Base-by-base conservation (phyloP, 2,329 filamentous ascomycete species). In the Orbilia oligospora region DNA sequence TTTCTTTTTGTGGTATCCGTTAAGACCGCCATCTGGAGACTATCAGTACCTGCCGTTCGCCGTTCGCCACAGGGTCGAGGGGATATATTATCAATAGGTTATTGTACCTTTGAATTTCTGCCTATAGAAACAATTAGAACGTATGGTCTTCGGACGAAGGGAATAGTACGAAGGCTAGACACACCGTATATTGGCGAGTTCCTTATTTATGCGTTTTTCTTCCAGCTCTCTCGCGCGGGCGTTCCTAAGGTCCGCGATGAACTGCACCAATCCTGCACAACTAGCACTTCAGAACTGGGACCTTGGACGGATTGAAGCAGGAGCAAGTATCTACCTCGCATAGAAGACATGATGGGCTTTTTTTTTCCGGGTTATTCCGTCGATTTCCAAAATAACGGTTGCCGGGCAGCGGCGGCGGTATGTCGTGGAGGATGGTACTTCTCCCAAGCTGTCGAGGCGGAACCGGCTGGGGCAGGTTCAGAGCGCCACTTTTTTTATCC, bases 1-100 rank as follows among this genome's bases (percentile, higher is more conserved):
- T 92, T 99, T 99, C 89, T 99, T 99, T 88, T 97, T 97, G 87
- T 97, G 94, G 84, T 99, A 99, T 81, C 96, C 97, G 84, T 92
- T 97, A 75, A 99, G 87, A 83, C 89, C 96, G 81, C 94, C 94
- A 84, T 96, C 93, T 90, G 80, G 76, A 71, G 5, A 46, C 5
- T n/a, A 58, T 76, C 58, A 76, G 66, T 33, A 53, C 30, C 41
- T 46, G 44, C 22, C 64, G 33, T 41, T 71, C 46, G 55, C 44
- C 18, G 55, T 27, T 44, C 36, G 24, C 68, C 36, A 72, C 63
- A 30, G 22, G 38, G 56, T 16, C 20, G 14, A 24, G 18, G 12
- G 33, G 44, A 20, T 46, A n/a, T 18, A 44, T 61, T 22, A 24
- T 44, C 16, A 22, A 20, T 61, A 16, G 49, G 67, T 46, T 44